Evolutionary conservation across 1,284 basidiomycete genomes (phyloP), one percentile per base, ranked within the genome.

Genomic region (Apiotrichum siamense): DNA sequence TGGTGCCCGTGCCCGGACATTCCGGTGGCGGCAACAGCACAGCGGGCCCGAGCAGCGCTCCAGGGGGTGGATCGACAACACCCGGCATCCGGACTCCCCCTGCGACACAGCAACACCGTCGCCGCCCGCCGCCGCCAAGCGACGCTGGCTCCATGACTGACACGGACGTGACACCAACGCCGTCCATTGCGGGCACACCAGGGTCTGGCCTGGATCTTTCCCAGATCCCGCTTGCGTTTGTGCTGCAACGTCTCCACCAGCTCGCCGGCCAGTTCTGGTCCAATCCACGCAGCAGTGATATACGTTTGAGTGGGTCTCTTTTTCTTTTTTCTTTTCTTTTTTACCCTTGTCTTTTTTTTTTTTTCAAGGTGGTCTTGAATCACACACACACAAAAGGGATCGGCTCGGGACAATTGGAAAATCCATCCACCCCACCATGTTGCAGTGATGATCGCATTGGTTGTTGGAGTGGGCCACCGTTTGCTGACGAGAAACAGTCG

Each of bases 211-310:
- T 20, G 31, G 36, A 54, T 27, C 32, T 64, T 25, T 53, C 59
- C 26, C 58, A 60, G 15, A 63, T 69, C 10, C 63, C 67, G 0
- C 57, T 59, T 20, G 63, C 57, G 12, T 73, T 66, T 45, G 63
- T 70, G 10, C 43, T 72, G 36, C 57, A 64, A 50, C 62, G 63
- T 27, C 54, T 74, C 24, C 59, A 69, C 35, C 57, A 62, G 29
- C 39, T 64, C 10, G 72, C 72, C 10, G 55, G 52, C 4, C 54
- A 60, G 29, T 69, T 65, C 44, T 73, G 70, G 69, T 62, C 60
- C 27, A 55, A 63, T 25, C 62, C 66, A 0, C 57, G 60, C 7
- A 65, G 65, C 1, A 51, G 66, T 11, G 72, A 75, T 52, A 62
- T 64, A 38, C 56, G 61, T n/a, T 60, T 75, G 20, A 54, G 71